Conservation (phyloP, 1,284 basidiomycete genomes). For the Papiliotrema flavescens region DNA sequence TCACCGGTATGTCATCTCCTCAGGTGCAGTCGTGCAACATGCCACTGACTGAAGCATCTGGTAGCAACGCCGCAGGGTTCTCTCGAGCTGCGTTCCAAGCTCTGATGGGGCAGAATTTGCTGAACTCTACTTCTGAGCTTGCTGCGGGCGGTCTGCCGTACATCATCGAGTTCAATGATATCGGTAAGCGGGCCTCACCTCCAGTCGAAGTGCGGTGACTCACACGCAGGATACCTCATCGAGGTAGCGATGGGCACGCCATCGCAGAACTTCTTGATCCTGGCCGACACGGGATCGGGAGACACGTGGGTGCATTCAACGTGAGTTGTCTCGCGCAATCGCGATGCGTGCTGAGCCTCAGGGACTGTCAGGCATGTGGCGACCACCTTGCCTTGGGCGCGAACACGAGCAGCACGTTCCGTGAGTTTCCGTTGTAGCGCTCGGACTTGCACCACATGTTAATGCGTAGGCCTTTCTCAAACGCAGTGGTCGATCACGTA, state of each 20-base stretch:
- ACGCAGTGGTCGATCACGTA: constrained; percentile 58
- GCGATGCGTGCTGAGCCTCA: not conserved
- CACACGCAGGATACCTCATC: constrained; percentile 58
- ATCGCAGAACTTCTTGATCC: constrained; percentile 64
- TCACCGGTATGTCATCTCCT: not conserved
- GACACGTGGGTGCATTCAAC: constrained; percentile 72
- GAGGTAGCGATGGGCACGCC: constrained; percentile 74
- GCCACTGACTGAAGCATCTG: constrained; percentile 1
- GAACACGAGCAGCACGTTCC: constrained; percentile 24
- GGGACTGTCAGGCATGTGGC: constrained; percentile 44
- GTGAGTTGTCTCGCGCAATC: constrained; percentile 2
- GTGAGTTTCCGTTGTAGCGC: no score
- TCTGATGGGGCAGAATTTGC: constrained; percentile 5
- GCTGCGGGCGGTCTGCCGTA: constrained; percentile 16
- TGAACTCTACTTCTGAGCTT: constrained; percentile 8
- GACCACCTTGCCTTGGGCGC: constrained; percentile 67
- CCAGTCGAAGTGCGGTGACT: not conserved
- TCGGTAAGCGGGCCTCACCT: constrained; percentile 8
- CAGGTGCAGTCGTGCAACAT: not conserved
- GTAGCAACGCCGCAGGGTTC: constrained; percentile 21
- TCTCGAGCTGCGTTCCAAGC: constrained; percentile 9
- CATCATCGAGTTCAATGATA: constrained; percentile 22
- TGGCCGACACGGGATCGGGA: constrained; percentile 82
- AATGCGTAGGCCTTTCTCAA: not conserved
- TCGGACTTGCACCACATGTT: no score